Evolutionary conservation across 148 eudicot species (phyloP), one percentile per base, ranked within the genome.

Genomic region (Nepenthes gracilis): DNA sequence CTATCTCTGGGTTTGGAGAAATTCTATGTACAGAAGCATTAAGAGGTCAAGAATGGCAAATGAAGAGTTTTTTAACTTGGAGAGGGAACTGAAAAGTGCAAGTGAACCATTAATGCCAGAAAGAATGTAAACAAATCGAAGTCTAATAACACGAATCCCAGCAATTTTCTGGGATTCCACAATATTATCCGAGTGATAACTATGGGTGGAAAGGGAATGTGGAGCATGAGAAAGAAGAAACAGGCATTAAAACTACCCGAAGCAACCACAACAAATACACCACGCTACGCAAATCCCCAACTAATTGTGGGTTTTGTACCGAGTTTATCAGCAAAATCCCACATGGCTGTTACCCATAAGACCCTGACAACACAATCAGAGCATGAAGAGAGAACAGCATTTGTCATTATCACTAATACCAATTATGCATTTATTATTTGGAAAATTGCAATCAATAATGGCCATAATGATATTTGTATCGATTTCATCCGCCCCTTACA

Each of bases 251-350:
- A 43, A 35, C n/a, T 60, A 47, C 60, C 63, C 53, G 55, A 48
- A 55, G 58, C 50, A 47, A 37, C 53, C 50, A 48, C 40, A 13
- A 43, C 43, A 10, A 23, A 40, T 40, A 8, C 47, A 54, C 78
- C 67, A 62, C 66, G 69, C 55, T 49, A 34, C 52, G 52, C 65
- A 66, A 64, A 63, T 69, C 68, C 67, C 75, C 51, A 75, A 54
- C 64, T 64, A 64, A 47, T 67, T 54, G 57, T 75, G 69, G 75
- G 65, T 65, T 23, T 59, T 58, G 54, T 12, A 57, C 49, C 38
- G 70, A 77, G 59, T 67, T 55, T 36, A 54, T 67, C 15, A 54
- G 58, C 34, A 64, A 33, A 69, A 40, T 57, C 67, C 54, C 35
- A 34, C 13, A 59, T 12, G 56, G 15, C 33, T 60, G 43, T 65